Conservation (phyloP, 768 basidiomycete genomes). For the Megacollybia marginata region DNA sequence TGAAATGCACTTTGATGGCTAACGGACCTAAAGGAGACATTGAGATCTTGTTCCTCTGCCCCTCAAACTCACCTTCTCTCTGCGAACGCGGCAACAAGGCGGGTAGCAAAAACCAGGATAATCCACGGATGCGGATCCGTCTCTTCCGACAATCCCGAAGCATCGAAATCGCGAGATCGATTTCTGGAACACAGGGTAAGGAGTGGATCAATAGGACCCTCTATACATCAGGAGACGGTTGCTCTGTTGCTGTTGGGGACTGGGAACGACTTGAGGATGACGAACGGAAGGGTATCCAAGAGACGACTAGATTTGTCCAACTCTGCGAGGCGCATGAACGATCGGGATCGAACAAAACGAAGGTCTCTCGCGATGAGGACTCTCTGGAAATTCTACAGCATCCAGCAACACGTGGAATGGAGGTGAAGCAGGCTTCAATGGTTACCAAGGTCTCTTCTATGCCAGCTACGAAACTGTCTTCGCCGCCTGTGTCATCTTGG, state of each 20-base stretch:
- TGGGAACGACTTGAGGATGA: not conserved
- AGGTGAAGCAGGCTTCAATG: no score
- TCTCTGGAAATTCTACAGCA: not conserved
- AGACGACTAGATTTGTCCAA: slow-evolving; percentile 1
- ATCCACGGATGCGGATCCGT: slow-evolving; percentile 26
- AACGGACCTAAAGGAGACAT: slow-evolving; percentile 42
- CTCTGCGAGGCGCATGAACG: slow-evolving; percentile 5
- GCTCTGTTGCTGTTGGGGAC: not conserved
- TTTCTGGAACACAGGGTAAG: slow-evolving; percentile 20
- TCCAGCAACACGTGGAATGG: no score
- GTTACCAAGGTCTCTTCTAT: no score
- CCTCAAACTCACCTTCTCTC: not conserved
- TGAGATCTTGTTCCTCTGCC: slow-evolving; percentile 28
- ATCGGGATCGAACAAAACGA: not conserved
- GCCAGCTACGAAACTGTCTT: no score
- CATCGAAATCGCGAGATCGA: slow-evolving; percentile 29
- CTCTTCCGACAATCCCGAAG: slow-evolving; percentile 23
- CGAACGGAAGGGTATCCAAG: not conserved
- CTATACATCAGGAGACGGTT: slow-evolving; percentile 8
- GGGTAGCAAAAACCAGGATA: not conserved
- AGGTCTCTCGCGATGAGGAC: not conserved
- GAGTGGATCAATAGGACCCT: slow-evolving; percentile 32
- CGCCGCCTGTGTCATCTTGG: no score
- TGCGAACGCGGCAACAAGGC: not conserved
- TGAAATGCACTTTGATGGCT: slow-evolving; percentile 44